Evolutionary conservation across 108 stramenopile genomes (phyloP).

Genomic region (Cyclotella atomus): DNA sequence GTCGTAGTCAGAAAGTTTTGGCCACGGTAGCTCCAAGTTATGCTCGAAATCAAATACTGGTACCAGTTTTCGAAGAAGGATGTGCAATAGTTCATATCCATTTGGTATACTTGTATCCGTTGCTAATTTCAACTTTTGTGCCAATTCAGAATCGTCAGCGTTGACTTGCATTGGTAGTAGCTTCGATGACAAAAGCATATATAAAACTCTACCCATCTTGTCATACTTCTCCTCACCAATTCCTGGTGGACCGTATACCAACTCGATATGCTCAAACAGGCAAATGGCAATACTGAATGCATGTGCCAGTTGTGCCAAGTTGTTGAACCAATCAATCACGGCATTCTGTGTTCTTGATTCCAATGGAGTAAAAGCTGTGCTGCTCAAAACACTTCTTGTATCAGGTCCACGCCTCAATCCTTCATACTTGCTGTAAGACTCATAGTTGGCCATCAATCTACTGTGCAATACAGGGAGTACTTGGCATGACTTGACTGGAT

Average conservation of each 20-base stretch:
- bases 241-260: not conserved
- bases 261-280: not conserved
- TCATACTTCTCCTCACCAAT: not conserved
- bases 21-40: not conserved
- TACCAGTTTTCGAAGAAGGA: not conserved
- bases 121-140: not conserved
- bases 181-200: not conserved
- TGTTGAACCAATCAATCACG: not conserved
- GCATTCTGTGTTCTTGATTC: not conserved
- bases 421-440: not conserved
- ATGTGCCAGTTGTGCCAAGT: not conserved
- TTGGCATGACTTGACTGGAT: not conserved
- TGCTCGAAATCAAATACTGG: not conserved
- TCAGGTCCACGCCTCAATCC: not conserved
- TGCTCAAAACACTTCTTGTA: not conserved
- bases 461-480: not conserved
- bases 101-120: not conserved
- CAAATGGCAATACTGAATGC: not conserved
- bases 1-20: not conserved
- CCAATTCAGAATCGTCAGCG: not conserved
- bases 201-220: not conserved
- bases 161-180: not conserved
- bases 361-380: not conserved
- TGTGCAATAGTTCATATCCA: not conserved
- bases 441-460: not conserved